These are phyloP conservation scores for Amborella trichopoda DNA, from an alignment of 164 flowering plant species.

Conservation along the genomic window DNA sequence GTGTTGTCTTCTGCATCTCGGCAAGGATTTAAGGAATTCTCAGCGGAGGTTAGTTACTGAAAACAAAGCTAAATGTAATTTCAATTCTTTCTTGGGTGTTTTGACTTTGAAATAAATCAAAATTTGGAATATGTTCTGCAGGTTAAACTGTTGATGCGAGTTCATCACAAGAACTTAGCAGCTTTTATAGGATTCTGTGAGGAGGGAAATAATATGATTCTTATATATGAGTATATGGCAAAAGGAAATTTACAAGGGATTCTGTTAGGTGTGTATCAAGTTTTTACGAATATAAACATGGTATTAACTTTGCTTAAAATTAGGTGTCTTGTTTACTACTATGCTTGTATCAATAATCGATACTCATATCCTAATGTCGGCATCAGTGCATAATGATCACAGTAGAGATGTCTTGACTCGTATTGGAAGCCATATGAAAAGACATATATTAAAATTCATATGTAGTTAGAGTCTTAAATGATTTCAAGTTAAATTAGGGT, in stretches of 20 bases:
- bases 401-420: too few species aligned
- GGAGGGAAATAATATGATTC: not conserved
- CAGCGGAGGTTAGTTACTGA: constrained; percentile 22
- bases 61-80: too few species aligned
- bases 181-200: not conserved
- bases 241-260: not conserved
- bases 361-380: too few species aligned
- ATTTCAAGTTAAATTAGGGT: too few species aligned
- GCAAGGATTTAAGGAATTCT: constrained; percentile 27
- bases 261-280: not conserved
- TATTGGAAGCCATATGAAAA: too few species aligned
- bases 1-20: constrained; percentile 22
- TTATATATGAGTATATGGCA: constrained; percentile 1
- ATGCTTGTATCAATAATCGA: too few species aligned
- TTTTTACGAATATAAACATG: too few species aligned
- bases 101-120: not conserved
- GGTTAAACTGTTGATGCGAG: not conserved
- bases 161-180: constrained; percentile 1
- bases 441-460: too few species aligned
- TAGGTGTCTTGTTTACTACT: too few species aligned
- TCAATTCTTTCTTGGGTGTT: not conserved
- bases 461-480: too few species aligned
- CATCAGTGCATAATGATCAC: too few species aligned
- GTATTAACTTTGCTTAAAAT: too few species aligned
- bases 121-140: not conserved